Conservation (phyloP, 1,284 basidiomycete species). For the Ustilago curta region DNA sequence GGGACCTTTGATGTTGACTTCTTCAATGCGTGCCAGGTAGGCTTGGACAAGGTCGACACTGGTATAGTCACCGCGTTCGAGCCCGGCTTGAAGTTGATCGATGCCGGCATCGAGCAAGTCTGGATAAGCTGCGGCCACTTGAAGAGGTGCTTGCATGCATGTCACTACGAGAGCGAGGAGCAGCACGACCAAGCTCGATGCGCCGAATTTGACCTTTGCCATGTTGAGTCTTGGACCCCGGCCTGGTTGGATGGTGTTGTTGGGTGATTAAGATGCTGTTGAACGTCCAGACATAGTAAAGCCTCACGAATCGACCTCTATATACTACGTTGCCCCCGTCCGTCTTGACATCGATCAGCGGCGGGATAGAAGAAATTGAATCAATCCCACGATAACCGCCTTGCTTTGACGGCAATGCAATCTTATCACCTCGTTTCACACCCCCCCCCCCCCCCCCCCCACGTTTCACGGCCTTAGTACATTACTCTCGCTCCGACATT, state of each 20-base stretch:
- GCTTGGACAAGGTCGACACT: conserved; percentile 70
- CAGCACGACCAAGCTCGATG: conserved; percentile 19
- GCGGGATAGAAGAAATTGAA: too few relatives aligned
- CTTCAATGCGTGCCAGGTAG: conserved; percentile 78
- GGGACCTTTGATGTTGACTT: conserved; percentile 74
- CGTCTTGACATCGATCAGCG: too few relatives aligned
- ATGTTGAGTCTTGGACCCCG: neutral
- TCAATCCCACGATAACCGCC: too few relatives aligned
- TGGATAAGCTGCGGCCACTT: conserved; percentile 9
- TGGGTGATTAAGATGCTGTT: neutral
- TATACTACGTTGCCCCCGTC: too few relatives aligned
- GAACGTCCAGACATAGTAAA: neutral
- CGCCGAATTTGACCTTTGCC: conserved; percentile 10
- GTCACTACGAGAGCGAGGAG: conserved; percentile 13
- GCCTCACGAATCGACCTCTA: neutral
- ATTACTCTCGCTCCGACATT: too few relatives aligned
- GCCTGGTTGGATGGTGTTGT: neutral
- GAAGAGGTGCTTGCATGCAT: conserved; percentile 9
- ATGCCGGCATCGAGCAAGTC: conserved; percentile 42
- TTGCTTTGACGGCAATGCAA: too few relatives aligned
- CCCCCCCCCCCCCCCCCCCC: too few relatives aligned
- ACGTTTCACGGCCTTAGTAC: too few relatives aligned
- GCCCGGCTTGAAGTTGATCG: conserved; percentile 25
- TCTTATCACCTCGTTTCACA: too few relatives aligned
- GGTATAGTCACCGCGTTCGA: conserved; percentile 16